Evolutionary conservation across 176 grass and related monocot species (phyloP).

Genomic region (Canna indica): DNA sequence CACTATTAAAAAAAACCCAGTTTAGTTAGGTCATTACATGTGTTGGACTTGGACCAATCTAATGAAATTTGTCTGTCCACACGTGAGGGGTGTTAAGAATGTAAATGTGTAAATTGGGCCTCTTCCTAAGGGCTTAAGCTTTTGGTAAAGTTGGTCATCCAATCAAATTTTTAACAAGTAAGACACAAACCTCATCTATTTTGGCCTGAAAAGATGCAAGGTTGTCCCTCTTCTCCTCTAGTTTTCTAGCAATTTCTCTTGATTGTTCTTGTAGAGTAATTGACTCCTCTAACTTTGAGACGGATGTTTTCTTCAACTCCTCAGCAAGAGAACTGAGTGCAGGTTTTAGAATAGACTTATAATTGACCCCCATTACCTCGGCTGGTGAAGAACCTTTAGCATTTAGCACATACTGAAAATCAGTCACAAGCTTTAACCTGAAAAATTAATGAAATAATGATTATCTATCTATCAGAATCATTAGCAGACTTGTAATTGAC

Average conservation of each 20-base stretch:
- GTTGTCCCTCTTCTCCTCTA: constrained; percentile 43
- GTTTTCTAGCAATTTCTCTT: constrained; percentile 42
- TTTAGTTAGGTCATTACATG: too few species aligned
- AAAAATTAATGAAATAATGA: neutral
- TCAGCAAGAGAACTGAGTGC: constrained; percentile 41
- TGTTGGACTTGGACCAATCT: too few species aligned
- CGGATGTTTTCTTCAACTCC: constrained; percentile 37
- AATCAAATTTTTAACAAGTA: constrained; percentile 19
- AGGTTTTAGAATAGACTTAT: constrained; percentile 65
- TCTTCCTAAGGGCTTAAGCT: too few species aligned
- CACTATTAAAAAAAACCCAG: too few species aligned
- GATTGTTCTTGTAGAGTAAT: constrained; percentile 42
- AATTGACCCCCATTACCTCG: constrained; percentile 48
- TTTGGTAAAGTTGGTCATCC: too few species aligned
- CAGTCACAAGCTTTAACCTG: constrained; percentile 62
- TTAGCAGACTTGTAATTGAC: too few species aligned
- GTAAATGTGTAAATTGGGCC: too few species aligned
- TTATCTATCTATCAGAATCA: neutral
- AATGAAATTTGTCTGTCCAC: too few species aligned
- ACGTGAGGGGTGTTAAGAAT: too few species aligned
- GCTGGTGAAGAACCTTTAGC: constrained; percentile 53
- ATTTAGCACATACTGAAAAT: constrained; percentile 68
- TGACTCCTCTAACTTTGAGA: constrained; percentile 49
- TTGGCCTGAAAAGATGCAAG: constrained; percentile 39
- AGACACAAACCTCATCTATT: constrained; percentile 43